Evolutionary conservation across 78 protist genomes (phyloP).

Genomic region (Tieghemostelium lacteum): DNA sequence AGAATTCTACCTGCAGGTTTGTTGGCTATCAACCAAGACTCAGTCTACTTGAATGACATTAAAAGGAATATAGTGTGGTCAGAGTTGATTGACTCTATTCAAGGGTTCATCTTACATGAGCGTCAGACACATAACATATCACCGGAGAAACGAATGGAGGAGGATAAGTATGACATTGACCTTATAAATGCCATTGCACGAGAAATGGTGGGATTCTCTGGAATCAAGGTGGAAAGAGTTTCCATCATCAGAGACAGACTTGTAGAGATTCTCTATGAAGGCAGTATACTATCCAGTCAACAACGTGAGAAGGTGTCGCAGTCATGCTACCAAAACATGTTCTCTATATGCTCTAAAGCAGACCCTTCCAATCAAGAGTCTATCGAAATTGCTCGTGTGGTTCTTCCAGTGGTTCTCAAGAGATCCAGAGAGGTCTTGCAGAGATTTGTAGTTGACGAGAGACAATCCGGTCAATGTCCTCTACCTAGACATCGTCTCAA

Average conservation of each 20-base stretch:
- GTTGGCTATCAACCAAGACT: slow-evolving; percentile 45
- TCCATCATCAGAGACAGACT: slow-evolving; percentile 64
- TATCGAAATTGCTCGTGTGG: slow-evolving; percentile 59
- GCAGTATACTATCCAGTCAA: slow-evolving; percentile 20
- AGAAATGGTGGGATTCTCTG: slow-evolving; percentile 73
- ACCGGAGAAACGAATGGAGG: slow-evolving; percentile 57
- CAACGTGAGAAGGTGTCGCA: slow-evolving; percentile 67
- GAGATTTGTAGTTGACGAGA: slow-evolving; percentile 48
- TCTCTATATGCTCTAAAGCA: slow-evolving; percentile 40
- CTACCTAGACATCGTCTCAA: slow-evolving; percentile 40
- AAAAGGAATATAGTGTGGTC: slow-evolving; percentile 80
- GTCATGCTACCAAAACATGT: slow-evolving; percentile 68
- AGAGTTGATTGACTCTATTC: slow-evolving; percentile 75
- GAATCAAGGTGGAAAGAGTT: slow-evolving; percentile 68
- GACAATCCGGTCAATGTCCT: slow-evolving; percentile 69
- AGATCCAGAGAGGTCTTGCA: slow-evolving; percentile 55
- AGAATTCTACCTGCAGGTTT: slow-evolving; percentile 44
- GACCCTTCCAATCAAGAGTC: slow-evolving; percentile 3
- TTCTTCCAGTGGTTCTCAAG: slow-evolving; percentile 54
- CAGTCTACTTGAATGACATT: slow-evolving; percentile 46
- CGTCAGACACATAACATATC: slow-evolving; percentile 23
- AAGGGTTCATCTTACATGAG: slow-evolving; percentile 71
- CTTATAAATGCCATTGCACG: slow-evolving; percentile 57
- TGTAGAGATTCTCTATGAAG: slow-evolving; percentile 57
- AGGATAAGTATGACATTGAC: slow-evolving; percentile 61